Evolutionary conservation across 305 asterid genomes (phyloP).

Genomic region (Fraxinus xanthoxyloides): DNA sequence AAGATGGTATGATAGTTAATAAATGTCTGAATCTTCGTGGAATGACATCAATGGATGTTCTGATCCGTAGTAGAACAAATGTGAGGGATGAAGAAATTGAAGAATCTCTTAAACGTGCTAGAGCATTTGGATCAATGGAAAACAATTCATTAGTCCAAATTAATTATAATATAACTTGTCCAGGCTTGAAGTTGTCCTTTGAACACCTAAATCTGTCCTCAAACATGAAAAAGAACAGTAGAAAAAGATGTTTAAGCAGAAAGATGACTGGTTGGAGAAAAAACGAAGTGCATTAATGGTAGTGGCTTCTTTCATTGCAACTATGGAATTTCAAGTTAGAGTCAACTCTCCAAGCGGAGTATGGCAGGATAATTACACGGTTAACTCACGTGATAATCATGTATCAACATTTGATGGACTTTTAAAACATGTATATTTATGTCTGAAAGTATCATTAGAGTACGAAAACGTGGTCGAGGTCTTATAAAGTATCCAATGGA

Average conservation of each 20-base stretch:
- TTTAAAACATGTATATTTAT: too few relatives aligned
- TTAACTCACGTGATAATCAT: too few relatives aligned
- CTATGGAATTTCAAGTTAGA: conserved; percentile 28
- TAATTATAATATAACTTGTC: background rate
- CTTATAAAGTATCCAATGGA: too few relatives aligned
- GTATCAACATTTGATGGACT: too few relatives aligned
- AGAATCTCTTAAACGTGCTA: conserved; percentile 1
- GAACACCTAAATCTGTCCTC: background rate
- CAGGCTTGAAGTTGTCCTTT: background rate
- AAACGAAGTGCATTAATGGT: conserved; percentile 1
- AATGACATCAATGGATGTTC: conserved; percentile 11
- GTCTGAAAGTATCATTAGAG: too few relatives aligned
- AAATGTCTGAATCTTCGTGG: conserved; percentile 5
- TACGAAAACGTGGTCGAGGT: too few relatives aligned
- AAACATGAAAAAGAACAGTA: background rate
- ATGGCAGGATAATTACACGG: background rate
- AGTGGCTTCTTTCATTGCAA: conserved; percentile 30
- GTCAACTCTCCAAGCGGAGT: conserved; percentile 27
- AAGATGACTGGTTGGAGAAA: conserved; percentile 12
- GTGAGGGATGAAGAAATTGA: conserved; percentile 17
- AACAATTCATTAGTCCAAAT: background rate
- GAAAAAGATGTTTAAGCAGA: background rate
- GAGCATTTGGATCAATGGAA: background rate
- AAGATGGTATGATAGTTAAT: background rate
- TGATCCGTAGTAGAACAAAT: conserved; percentile 14